Evolutionary conservation across 2,329 filamentous ascomycete genomes (phyloP), one percentile per base, ranked within the genome.

Genomic region (Microcera coccophila): DNA sequence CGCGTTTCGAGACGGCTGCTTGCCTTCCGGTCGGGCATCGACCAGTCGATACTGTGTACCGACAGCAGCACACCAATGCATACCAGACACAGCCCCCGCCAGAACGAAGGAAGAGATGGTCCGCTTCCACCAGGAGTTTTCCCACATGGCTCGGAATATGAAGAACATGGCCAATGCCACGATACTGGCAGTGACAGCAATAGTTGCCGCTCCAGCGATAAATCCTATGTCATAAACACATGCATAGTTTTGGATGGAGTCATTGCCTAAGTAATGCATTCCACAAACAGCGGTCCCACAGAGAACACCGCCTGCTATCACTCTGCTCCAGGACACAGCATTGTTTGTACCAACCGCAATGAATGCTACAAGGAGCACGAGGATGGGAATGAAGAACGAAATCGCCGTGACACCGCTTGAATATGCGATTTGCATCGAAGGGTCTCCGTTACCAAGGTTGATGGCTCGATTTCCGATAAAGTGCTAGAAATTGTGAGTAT

Each of bases 191-290:
- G 79, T 74, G 3, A 88, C 75, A 4, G 89, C 85, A 49, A 94
- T 89, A 35, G 84, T 61, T 16, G 80, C 79, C 4, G 88, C 79
- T 3, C 83, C 86, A 3, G 84, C 67, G 14, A 94, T 75, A 57
- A 81, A 80, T 17, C 66, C 67, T 12, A 68, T 59, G 3, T 67
- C 63, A 53, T 90, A 90, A 10, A 71, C 66, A 54, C 86, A 83
- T 4, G 61, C 65, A 59, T 93, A 95, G 61, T 94, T 91, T 20
- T 75, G 74, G 48, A 91, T 89, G 24, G 87, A 88, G 22, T 85
- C 78, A 60, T 94, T 90, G n/a, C 87, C 87, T 15, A 91, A 71
- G 57, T 93, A 94, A 62, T 94, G 87, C 88, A 94, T 93, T 22
- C 84, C 85, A 46, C 85, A 88, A 38, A 93, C 83, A 17, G 87